Evolutionary conservation across 2,329 filamentous ascomycete genomes (phyloP), one percentile per base, ranked within the genome.

Genomic region (Epichloe baconii): DNA sequence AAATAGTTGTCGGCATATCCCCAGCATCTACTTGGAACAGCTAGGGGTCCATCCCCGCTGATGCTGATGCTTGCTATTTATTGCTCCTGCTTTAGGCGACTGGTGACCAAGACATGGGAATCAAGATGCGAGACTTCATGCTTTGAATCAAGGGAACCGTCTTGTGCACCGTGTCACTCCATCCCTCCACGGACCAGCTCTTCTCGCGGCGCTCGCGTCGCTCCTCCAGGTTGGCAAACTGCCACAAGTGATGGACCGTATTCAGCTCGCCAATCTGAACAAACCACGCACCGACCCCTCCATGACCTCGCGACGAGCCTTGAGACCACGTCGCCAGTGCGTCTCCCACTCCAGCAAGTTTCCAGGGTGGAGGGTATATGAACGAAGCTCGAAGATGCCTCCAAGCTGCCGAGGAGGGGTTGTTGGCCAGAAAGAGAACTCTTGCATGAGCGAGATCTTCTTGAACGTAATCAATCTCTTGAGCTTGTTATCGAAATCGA

Each of bases 341-440:
- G 88, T 94, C 76, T 98, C 93, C 93, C 93, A 98, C 71, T 98
- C 93, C 7, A 98, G 78, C 43, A 98, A 76, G 66, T 96, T 96
- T 42, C 93, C 93, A 0, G 93, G 93, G 65, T 96, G 88, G 21
- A 98, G 78, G 5, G 89, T 96, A 73, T 98, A 98, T 2, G 93
- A 96, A 49, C 93, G 87, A 36, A 98, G 78, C 73, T 98, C 93
- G 65, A 98, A 98, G 42, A 98, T 71, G 44, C 93, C 93, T 51
- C 93, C 93, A 0, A 98, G 80, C 62, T 88, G 77, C 54, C 93
- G 88, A 0, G 93, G 93, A 5, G 90, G 79, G 0, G 88, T 91
- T 3, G 93, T 98, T 1, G 93, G 93, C 93, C 93, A 98, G 78
- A 98, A 98, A 37, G 90, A 95, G 71, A 98, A 98, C 69, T 98